phyloP scores from a whole-genome alignment of 2,329 filamentous ascomycete species.

The Fulvia fulva region DNA sequence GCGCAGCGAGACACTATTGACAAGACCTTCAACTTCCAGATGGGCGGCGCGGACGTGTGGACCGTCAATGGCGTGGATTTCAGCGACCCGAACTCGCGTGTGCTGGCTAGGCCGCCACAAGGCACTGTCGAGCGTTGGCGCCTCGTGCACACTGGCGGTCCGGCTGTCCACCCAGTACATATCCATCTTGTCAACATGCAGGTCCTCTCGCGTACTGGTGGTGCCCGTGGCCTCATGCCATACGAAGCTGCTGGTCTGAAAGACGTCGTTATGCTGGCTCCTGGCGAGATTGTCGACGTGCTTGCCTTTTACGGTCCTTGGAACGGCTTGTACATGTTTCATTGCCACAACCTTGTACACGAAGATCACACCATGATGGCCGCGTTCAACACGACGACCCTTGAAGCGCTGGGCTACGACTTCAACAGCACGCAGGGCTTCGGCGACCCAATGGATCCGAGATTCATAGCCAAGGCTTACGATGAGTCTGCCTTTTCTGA shows the following conservation, averaged over 20 bases:
- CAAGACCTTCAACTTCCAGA: conserved; percentile 46
- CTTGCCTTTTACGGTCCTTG: conserved; percentile 52
- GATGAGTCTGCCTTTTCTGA: conserved; percentile 13
- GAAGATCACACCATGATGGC: conserved; percentile 45
- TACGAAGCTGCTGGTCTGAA: conserved; percentile 56
- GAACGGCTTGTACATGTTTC: conserved; percentile 47
- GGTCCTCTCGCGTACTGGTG: conserved; percentile 48
- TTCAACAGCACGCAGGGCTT: conserved; percentile 21
- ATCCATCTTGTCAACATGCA: conserved; percentile 59
- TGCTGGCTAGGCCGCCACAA: conserved; percentile 47
- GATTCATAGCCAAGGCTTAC: conserved; percentile 19
- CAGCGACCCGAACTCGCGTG: conserved; percentile 45
- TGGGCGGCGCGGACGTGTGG: conserved; percentile 41
- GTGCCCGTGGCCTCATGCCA: conserved; percentile 42
- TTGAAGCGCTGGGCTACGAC: conserved; percentile 33
- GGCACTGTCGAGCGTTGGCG: conserved; percentile 50
- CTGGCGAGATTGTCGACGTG: conserved; percentile 49
- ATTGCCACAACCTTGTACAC: conserved; percentile 44
- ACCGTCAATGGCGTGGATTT: conserved; percentile 51
- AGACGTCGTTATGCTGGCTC: conserved; percentile 55
- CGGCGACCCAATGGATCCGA: conserved; percentile 24
- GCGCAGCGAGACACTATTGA: conserved; percentile 36
- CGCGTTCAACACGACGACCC: conserved; percentile 41
- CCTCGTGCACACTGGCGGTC: conserved; percentile 48
- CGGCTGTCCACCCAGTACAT: conserved; percentile 53